Base-by-base conservation (phyloP, 805 yeast species). In the Ogataea polymorpha region DNA sequence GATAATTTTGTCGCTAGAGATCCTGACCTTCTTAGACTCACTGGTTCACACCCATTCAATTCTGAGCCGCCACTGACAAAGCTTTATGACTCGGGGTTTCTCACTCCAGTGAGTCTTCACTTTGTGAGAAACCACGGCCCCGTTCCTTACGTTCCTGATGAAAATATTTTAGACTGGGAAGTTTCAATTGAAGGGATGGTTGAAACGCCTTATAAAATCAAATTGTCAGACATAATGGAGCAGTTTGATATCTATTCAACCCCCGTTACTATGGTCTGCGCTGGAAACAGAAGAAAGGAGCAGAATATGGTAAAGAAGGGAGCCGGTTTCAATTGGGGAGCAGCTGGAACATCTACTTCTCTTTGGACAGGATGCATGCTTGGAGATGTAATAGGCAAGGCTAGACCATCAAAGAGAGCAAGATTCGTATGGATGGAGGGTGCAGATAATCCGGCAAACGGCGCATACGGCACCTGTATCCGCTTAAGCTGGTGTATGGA, bases 61-160 rank as follows among this genome's bases (percentile, higher is more conserved):
- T 43, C 51, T 27, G 67, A 63, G 46, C 53, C 67, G 7, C 65
- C 65, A 3, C 45, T 61, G 6, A 25, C 61, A 2, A 38, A 49
- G 9, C 48, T 59, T 5, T 62, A 53, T 38, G 44, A 54, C 8
- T 46, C 54, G 21, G 67, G 67, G 3, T 63, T 63, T 34, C 42
- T 63, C 14, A 63, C 68, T 1, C 63, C 67, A 4, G 49, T 61
- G 3, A 34, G 50, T 6, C 36, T 63, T 13, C 67, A 63, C 42
- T 63, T 53, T 51, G 68, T 63, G 24, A 54, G 68, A 43, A 63
- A 61, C 39, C 68, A 63, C 41, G 68, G 67, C 7, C 56, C 62
- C 1, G 66, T 56, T 9, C 65, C 66, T 1, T 28, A 44, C 6
- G 50, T 55, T n/a, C 43, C 35, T 1, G 59, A 50, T 6, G 49